A percentile compares a stretch with the other conserved stretches of the same genome.
Evolutionary conservation across 768 basidiomycete species (phyloP).

Genomic region (Lactarius deliciosus): DNA sequence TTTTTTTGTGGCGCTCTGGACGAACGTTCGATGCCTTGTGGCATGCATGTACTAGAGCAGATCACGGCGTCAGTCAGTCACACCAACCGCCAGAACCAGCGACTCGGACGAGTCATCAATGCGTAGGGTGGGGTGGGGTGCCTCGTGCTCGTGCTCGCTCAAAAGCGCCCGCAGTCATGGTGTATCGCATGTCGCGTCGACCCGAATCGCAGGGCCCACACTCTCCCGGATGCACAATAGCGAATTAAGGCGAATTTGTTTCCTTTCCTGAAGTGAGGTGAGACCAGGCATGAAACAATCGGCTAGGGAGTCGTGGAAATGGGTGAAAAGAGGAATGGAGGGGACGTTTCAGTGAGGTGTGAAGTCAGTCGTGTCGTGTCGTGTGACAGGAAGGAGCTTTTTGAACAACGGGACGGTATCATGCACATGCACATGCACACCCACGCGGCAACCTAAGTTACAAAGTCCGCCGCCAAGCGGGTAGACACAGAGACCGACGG

Average conservation of each 20-base stretch:
- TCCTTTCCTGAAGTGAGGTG: background rate
- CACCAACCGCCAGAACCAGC: background rate
- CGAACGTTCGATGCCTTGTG: background rate
- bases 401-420: background rate
- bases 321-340: background rate
- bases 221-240: background rate
- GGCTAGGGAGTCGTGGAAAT: background rate
- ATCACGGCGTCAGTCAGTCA: background rate
- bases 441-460: background rate
- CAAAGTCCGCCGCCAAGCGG: conserved; percentile 3
- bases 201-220: background rate
- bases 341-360: background rate
- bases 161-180: background rate
- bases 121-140: background rate
- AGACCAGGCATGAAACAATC: background rate
- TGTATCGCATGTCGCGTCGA: background rate
- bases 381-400: background rate
- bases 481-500: background rate
- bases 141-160: background rate
- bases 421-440: too few species aligned
- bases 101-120: background rate
- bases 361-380: background rate
- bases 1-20: background rate
- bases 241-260: background rate
- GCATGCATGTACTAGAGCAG: background rate